Evolutionary conservation across 148 eudicot genomes (phyloP).

Genomic region (Oxyria digyna): DNA sequence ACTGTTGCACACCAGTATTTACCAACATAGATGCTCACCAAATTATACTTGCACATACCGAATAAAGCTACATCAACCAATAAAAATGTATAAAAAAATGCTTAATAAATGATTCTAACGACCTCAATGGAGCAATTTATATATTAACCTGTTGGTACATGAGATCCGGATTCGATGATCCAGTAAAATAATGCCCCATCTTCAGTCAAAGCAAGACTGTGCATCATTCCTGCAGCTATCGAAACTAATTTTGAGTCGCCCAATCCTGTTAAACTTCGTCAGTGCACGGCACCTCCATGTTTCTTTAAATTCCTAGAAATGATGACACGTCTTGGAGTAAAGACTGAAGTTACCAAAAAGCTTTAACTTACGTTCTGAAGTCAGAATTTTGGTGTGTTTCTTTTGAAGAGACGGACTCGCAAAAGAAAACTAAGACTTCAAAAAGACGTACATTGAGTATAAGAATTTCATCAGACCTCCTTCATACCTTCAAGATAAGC

Average conservation of each 20-base stretch:
- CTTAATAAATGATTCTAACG: neutral
- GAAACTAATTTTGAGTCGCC: constrained; percentile 70
- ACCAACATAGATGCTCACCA: constrained; percentile 69
- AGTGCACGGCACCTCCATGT: constrained; percentile 41
- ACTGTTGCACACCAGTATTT: constrained; percentile 87
- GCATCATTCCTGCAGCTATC: constrained; percentile 81
- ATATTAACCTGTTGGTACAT: constrained; percentile 75
- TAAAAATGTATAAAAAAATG: neutral
- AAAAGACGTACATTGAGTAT: too few relatives aligned
- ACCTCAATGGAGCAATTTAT: neutral
- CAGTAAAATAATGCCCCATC: constrained; percentile 91
- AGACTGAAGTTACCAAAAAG: too few relatives aligned
- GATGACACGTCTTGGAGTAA: constrained; percentile 74
- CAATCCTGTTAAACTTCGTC: constrained; percentile 67
- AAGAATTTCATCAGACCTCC: too few relatives aligned
- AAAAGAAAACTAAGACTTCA: too few relatives aligned
- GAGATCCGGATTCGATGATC: constrained; percentile 81
- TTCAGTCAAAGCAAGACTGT: constrained; percentile 80
- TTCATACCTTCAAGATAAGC: too few relatives aligned
- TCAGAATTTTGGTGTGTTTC: too few relatives aligned
- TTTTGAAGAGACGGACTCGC: too few relatives aligned
- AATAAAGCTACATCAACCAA: constrained; percentile 37
- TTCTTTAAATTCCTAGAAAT: constrained; percentile 69
- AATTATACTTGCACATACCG: constrained; percentile 48
- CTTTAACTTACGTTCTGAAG: too few relatives aligned